Percentiles rank a stretch among this genome's conserved stretches.
Conservation (phyloP, 805 yeast species). For the Wickerhamiella hasegawae region DNA sequence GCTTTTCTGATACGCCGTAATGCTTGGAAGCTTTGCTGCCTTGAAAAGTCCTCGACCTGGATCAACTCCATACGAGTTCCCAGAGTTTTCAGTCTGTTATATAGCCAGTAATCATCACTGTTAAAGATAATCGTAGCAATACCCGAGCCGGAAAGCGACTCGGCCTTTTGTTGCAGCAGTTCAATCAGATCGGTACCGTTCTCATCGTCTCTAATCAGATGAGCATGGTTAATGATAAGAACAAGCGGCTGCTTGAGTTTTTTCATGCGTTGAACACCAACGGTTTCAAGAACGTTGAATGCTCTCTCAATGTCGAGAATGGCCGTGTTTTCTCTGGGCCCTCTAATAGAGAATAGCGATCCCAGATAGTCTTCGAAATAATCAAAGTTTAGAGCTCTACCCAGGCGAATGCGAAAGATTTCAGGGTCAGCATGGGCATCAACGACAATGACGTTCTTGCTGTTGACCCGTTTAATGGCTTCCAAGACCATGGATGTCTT, state of each 20-base stretch:
- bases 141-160: conserved; percentile 56
- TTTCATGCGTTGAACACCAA: conserved; percentile 33
- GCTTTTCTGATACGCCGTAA: conserved; percentile 31
- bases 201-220: conserved; percentile 57
- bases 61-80: conserved; percentile 64
- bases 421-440: conserved; percentile 84
- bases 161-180: conserved; percentile 71
- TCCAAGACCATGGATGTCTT: conserved; percentile 63
- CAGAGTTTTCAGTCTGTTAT: conserved; percentile 52
- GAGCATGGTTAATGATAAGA: conserved; percentile 57
- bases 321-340: conserved; percentile 77
- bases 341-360: conserved; percentile 59
- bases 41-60: conserved; percentile 42
- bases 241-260: conserved; percentile 40
- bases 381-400: conserved; percentile 56
- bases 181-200: conserved; percentile 59
- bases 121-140: conserved; percentile 56
- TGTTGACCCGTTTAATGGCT: conserved; percentile 46
- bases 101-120: conserved; percentile 77
- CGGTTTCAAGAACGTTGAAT: conserved; percentile 55
- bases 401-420: conserved; percentile 58
- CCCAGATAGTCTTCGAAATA: conserved; percentile 75
- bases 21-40: conserved; percentile 40
- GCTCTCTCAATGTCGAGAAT: conserved; percentile 71
- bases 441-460: conserved; percentile 48